Evolutionary conservation across 768 basidiomycete genomes (phyloP), one percentile per base, ranked within the genome.

Genomic region (Trametes cingulata): DNA sequence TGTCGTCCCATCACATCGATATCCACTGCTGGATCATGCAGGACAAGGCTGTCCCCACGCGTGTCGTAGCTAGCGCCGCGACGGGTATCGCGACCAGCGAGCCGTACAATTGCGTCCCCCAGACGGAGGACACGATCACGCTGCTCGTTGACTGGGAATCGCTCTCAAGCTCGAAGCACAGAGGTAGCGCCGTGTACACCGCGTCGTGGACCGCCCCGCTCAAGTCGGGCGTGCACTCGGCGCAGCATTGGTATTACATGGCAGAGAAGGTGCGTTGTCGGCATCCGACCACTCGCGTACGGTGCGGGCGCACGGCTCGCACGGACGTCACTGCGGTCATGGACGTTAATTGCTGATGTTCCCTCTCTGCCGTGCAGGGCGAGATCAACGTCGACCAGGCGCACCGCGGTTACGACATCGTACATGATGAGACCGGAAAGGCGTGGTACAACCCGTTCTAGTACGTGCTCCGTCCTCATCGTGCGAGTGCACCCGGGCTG

Each of bases 231-330:
- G 82, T 96, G 9, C 93, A 95, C 72, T 88, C 90, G 8, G 89
- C 88, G 40, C 94, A 97, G 69, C 87, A 92, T 69, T 95, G 91
- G 90, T 93, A 95, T 74, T 95, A 95, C 75, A 92, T 95, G 90
- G 94, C 83, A 49, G 89, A 92, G 77, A 95, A 92, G 80, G 92
- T 86, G 53, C 8, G 65, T 50, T 42, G 17, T 45, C 42, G 56
- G 22, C 27, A 45, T 55, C 24, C 39, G 25, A 20, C 27, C 51
- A 37, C 37, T 20, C 15, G 25, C 17, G 50, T 22, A 19, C 39
- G 14, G 12, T 8, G 6, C 13, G 25, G 33, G 50, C 45, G 51
- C n/a, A 15, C 22, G 19, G 17, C n/a, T 24, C 43, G 42, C 37
- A 17, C 27, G n/a, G 19, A n/a, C 14, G 20, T 25, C 40, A 20